Evolutionary conservation across 768 basidiomycete genomes (phyloP).

Genomic region (Tulasnella sp.): DNA sequence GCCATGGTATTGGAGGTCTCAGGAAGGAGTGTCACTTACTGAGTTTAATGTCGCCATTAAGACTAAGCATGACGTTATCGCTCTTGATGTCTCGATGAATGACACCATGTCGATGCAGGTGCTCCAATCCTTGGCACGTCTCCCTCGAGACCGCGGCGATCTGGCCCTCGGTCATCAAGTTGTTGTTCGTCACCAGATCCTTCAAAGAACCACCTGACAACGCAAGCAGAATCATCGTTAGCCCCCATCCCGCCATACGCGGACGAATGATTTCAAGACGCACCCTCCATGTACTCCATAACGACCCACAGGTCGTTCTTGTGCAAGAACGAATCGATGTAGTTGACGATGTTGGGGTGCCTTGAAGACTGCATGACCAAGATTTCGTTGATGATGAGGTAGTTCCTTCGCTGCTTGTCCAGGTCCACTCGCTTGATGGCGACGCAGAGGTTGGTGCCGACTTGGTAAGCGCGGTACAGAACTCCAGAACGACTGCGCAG

Average conservation of each 20-base stretch:
- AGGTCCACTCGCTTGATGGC: conserved; percentile 99
- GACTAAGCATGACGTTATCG: conserved; percentile 89
- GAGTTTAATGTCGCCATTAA: conserved; percentile 95
- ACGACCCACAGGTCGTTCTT: conserved; percentile 99
- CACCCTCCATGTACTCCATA: conserved; percentile 99
- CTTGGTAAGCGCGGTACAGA: conserved; percentile 97
- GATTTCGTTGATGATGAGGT: conserved; percentile 99
- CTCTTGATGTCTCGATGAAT: conserved; percentile 99
- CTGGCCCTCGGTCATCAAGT: conserved; percentile 97
- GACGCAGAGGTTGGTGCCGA: conserved; percentile 87
- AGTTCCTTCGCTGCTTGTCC: conserved; percentile 99
- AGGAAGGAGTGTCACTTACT: conserved; percentile 54
- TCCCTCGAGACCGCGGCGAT: conserved; percentile 95
- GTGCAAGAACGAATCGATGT: conserved; percentile 96
- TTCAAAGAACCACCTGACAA: conserved; percentile 62
- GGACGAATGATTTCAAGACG: neutral
- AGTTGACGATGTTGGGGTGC: conserved; percentile 99
- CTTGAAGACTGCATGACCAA: conserved; percentile 96
- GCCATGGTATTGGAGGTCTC: too few relatives aligned
- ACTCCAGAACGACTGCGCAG: conserved; percentile 87
- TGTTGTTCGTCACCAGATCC: conserved; percentile 92
- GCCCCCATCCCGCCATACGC: conserved; percentile 41
- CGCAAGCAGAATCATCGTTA: conserved; percentile 34
- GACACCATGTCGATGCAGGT: conserved; percentile 92
- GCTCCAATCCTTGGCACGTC: conserved; percentile 87